Evolutionary conservation across 2,329 filamentous ascomycete species (phyloP), one percentile per base, ranked within the genome.

Genomic region (Lanzia echinophila): DNA sequence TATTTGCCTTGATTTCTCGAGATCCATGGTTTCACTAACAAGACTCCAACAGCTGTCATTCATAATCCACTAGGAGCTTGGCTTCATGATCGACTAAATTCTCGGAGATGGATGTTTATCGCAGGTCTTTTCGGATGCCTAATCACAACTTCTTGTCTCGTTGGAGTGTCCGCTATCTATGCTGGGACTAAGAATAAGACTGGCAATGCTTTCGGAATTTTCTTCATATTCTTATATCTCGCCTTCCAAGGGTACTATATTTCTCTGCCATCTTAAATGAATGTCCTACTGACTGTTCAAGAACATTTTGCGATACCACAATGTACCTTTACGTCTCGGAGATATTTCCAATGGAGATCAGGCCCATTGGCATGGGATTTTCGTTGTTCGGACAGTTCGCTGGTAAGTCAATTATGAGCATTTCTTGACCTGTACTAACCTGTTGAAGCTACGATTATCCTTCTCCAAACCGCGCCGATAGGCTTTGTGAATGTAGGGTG

Each of bases 321-420:
- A 65, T 61, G 17, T 68, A 68, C 38, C 64, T 67, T 12, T 70
- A 70, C 47, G 60, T 59, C 15, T 64, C 60, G 15, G 68, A 70
- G 53, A 68, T 69, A 36, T 69, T 65, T 62, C 67, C 67, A 3
- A 70, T 66, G 7, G 64, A 68, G 52, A 51, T 67, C 11, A 61
- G 65, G 24, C 63, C 60, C 42, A 20, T 54, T 17, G 53, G 56
- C 12, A 47, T 38, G 36, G 17, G 22, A 19, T 41, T 54, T 15
- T 43, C 43, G 12, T 33, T 49, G 33, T 43, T 43, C 20, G 39
- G 39, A 12, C 39, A 43, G 13, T 43, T 43, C 19, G n/a, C 19
- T 20, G 39, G 39, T 43, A 43, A 11, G 39, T 43, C 17, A 19
- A 20, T 22, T 12, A 24, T 43, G 17, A 8, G 17, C 10, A 19